Conservation (phyloP, 164 flowering plant species). For the Sedum album region DNA sequence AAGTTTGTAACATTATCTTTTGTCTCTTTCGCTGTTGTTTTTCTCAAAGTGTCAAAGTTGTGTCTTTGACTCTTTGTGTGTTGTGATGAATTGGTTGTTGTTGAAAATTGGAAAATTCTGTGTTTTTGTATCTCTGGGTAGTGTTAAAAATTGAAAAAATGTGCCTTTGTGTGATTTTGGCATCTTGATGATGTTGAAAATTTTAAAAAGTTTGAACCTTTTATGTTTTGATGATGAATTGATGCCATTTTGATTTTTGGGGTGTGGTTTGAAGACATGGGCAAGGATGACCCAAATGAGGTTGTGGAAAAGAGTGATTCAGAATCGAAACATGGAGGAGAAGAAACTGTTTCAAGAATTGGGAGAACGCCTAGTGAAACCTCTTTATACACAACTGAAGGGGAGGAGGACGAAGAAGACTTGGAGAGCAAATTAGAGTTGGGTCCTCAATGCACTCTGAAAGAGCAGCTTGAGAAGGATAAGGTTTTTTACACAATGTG, state of each 20-base stretch:
- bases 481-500: constrained; percentile 36
- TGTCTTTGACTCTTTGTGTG: no score
- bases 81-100: no score
- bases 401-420: not conserved
- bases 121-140: not conserved
- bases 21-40: not conserved
- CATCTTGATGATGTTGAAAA: not conserved
- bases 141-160: not conserved
- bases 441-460: constrained; percentile 71
- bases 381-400: not conserved
- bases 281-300: not conserved
- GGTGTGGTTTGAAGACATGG: not conserved
- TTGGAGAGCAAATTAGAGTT: constrained; percentile 24
- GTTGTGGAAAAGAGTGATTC: not conserved
- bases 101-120: no score
- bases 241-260: not conserved
- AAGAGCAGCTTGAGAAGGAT: constrained; percentile 70
- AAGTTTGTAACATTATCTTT: no score
- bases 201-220: not conserved
- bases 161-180: not conserved
- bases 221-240: constrained; percentile 2
- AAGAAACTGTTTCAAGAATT: not conserved
- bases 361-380: not conserved
- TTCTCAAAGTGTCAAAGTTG: no score
- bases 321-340: not conserved